Evolutionary conservation across 192 early-diverging fungal genomes (phyloP).

Genomic region (Jimgerdemannia flammicorona): DNA sequence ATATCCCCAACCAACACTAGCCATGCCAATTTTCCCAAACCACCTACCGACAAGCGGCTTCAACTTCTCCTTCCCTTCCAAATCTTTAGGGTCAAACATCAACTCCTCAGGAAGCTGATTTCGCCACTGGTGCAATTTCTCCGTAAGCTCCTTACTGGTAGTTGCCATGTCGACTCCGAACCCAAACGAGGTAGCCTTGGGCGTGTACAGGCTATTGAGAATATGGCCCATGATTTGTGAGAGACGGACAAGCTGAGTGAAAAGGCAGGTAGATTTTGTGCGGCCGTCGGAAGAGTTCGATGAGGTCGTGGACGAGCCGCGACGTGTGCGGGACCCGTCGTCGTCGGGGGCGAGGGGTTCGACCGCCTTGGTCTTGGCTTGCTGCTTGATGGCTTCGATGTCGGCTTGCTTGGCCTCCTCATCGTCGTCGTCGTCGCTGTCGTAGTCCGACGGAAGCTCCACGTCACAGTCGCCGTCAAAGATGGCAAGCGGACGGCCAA

Average conservation of each 20-base stretch:
- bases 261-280: slow-evolving; percentile 6
- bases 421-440: neutral
- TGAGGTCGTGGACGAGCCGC: too few relatives aligned
- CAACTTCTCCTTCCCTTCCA: neutral
- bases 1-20: neutral
- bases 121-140: neutral
- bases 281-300: neutral
- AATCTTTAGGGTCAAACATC: neutral
- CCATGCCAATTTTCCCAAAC: neutral
- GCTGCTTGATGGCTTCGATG: neutral
- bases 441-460: neutral
- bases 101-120: neutral
- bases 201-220: slow-evolving; percentile 43
- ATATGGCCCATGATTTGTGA: slow-evolving; percentile 47
- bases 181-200: slow-evolving; percentile 25
- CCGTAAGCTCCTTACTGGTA: neutral
- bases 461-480: slow-evolving; percentile 7
- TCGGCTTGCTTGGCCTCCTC: too few relatives aligned
- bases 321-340: neutral
- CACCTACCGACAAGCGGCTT: neutral
- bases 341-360: neutral
- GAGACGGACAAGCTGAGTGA: slow-evolving; percentile 44
- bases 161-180: neutral
- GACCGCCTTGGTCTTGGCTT: neutral
- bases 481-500: slow-evolving; percentile 13